Evolutionary conservation across 1,139 yeast species (phyloP), one percentile per base, ranked within the genome.

Genomic region (Debaryomyces nepalensis): DNA sequence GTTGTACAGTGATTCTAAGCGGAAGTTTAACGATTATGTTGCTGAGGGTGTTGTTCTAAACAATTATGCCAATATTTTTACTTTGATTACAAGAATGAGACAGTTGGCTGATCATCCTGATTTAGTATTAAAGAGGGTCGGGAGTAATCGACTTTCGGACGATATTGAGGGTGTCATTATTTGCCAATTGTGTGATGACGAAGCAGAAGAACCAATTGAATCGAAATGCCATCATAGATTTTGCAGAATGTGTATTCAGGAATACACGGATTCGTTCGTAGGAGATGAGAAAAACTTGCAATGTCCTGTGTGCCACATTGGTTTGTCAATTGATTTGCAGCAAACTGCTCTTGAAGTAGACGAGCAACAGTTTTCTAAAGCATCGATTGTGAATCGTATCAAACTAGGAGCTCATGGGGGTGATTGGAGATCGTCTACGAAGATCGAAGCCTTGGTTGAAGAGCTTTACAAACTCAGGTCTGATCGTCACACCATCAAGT

Each of bases 61-160:
- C 63, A 93, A 95, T 62, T 93, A 95, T 66, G 99, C 99, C 32
- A 93, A 93, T 57, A 91, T 93, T 56, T 95, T 93, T 68, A 91
- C 98, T 0, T 75, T 95, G 45, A 91, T 93, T 54, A 95, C 99
- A 0, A 74, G 99, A 57, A 93, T 93, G 99, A 80, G 99, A 57
- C 99, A 93, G 64, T 73, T 93, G 55, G 98, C 99, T 0, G 99
- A 95, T 62, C 99, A 93, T 63, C 99, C 99, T 0, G 99, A 95
- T 66, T 71, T 95, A 50, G 97, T 93, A 0, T 70, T 93, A 58
- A 83, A 91, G 53, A 74, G 90, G 43, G 75, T 77, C 10, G 79
- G 79, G 10, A 63, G 70, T 31, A 73, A 73, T 41, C 63, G 68
- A 9, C 61, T 70, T 2, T 51, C 69, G 2, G 54, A 52, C 8